These are phyloP conservation scores for Lepraria neglecta DNA, from an alignment of 495 filamentous ascomycete genomes.

Conservation along the genomic window DNA sequence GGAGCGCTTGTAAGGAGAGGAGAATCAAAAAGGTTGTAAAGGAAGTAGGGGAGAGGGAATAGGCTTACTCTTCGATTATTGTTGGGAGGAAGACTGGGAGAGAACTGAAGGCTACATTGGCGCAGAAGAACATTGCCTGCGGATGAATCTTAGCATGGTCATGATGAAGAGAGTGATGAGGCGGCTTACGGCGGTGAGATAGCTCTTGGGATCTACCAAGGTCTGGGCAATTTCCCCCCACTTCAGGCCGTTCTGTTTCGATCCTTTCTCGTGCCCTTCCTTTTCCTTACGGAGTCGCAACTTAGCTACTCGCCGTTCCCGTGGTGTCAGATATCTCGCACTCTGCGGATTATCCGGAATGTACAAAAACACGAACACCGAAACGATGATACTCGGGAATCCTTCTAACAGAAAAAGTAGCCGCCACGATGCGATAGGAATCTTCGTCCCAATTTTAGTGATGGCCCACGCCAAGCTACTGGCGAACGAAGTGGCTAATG, in stretches of 20 bases:
- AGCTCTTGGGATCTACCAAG: constrained; percentile 58
- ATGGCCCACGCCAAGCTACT: constrained; percentile 57
- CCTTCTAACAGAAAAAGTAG: constrained; percentile 56
- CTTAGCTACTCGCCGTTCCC: constrained; percentile 43
- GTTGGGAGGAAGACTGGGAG: constrained; percentile 56
- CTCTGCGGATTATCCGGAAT: constrained; percentile 51
- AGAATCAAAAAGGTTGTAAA: neutral
- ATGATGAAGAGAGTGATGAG: constrained; percentile 4
- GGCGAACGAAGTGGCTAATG: constrained; percentile 62
- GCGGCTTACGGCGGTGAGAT: constrained; percentile 56
- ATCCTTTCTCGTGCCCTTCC: constrained; percentile 12
- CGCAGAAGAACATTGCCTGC: constrained; percentile 52
- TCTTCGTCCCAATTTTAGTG: constrained; percentile 40
- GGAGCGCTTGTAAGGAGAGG: too few relatives aligned
- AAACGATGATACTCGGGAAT: constrained; percentile 53
- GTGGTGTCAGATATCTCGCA: constrained; percentile 44
- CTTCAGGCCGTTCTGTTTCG: constrained; percentile 34
- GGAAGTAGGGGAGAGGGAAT: neutral
- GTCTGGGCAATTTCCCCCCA: constrained; percentile 49
- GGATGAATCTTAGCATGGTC: neutral
- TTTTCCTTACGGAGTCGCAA: constrained; percentile 43
- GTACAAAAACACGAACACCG: constrained; percentile 47
- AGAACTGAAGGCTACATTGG: constrained; percentile 54
- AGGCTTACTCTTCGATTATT: constrained; percentile 48
- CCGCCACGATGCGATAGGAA: constrained; percentile 55